Percentiles rank a stretch among this genome's conserved stretches.
These are phyloP conservation scores for Aspergillus cavernicola DNA, from an alignment of 495 filamentous ascomycete genomes.

Conservation along the genomic window DNA sequence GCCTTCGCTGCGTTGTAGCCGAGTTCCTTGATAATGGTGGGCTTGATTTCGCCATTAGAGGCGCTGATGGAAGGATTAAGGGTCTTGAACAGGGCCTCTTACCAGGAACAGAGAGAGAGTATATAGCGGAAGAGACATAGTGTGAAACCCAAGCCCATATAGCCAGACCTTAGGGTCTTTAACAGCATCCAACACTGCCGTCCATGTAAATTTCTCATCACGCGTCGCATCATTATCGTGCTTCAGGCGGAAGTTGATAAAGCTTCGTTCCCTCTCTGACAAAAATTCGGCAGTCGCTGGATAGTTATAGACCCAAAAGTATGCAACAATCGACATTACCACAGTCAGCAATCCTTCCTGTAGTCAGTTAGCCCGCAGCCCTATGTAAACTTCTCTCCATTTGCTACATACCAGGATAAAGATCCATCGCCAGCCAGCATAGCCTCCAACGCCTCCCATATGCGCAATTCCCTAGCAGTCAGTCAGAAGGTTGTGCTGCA, in stretches of 20 bases:
- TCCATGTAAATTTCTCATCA: slow-evolving; percentile 64
- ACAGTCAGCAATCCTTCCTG: slow-evolving; percentile 70
- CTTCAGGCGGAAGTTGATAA: slow-evolving; percentile 56
- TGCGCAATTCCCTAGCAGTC: slow-evolving; percentile 42
- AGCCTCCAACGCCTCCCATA: slow-evolving; percentile 61
- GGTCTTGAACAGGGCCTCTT: slow-evolving; percentile 14
- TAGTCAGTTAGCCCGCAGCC: background rate
- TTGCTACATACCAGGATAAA: slow-evolving; percentile 62
- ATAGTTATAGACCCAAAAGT: slow-evolving; percentile 71
- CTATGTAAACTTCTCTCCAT: background rate
- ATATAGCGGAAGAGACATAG: slow-evolving; percentile 72
- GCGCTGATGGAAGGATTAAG: background rate
- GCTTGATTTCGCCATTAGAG: slow-evolving; percentile 31
- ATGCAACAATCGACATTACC: slow-evolving; percentile 55
- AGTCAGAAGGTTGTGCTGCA: slow-evolving; percentile 1
- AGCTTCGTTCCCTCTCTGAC: slow-evolving; percentile 56
- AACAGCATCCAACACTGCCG: slow-evolving; percentile 57
- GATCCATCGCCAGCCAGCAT: slow-evolving; percentile 79
- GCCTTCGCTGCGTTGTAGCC: slow-evolving; percentile 66
- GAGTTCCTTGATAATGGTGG: slow-evolving; percentile 66
- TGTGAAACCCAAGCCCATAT: slow-evolving; percentile 70
- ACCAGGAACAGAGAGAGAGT: slow-evolving; percentile 73
- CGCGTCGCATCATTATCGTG: slow-evolving; percentile 58
- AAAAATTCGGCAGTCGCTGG: slow-evolving; percentile 67
- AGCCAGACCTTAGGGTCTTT: slow-evolving; percentile 72